These are phyloP conservation scores for Tagetes erecta DNA, from an alignment of 129 eudicot genomes.

Conservation along the genomic window DNA sequence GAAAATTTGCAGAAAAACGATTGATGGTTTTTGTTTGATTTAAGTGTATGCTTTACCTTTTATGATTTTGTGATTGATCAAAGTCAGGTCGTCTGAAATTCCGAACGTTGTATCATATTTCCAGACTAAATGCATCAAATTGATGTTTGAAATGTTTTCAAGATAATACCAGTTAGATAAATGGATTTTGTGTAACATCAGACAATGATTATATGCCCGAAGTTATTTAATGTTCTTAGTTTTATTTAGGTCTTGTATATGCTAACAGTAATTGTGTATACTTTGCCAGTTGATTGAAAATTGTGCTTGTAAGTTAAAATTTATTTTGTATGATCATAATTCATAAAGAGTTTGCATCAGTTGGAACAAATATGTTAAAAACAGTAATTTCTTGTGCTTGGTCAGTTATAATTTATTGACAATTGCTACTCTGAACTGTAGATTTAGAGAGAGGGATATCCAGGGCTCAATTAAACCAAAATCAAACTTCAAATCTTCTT, in stretches of 20 bases:
- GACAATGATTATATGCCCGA: not conserved
- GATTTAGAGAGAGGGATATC: slow-evolving; percentile 33
- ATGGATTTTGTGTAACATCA: not conserved
- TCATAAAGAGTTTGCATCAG: not conserved
- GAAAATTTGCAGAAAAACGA: slow-evolving; percentile 3
- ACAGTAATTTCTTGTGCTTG: slow-evolving; percentile 1
- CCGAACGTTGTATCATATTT: not conserved
- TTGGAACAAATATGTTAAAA: slow-evolving; percentile 10
- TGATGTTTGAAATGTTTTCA: not conserved
- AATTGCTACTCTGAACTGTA: slow-evolving; percentile 16
- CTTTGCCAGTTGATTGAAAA: not conserved
- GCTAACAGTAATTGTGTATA: not conserved
- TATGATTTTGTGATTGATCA: not conserved
- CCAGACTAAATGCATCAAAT: not conserved
- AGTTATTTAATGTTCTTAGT: not conserved
- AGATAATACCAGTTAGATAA: not conserved
- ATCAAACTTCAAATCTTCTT: slow-evolving; percentile 26
- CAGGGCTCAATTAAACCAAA: slow-evolving; percentile 36
- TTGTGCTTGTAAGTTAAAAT: no score
- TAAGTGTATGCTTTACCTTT: slow-evolving; percentile 8
- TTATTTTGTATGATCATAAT: no score
- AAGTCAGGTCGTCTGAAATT: not conserved
- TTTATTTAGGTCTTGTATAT: slow-evolving; percentile 11
- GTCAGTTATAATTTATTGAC: slow-evolving; percentile 5
- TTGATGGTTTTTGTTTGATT: not conserved